Base-by-base conservation (phyloP, 306 rosid genomes). In the Cucumis melo region DNA sequence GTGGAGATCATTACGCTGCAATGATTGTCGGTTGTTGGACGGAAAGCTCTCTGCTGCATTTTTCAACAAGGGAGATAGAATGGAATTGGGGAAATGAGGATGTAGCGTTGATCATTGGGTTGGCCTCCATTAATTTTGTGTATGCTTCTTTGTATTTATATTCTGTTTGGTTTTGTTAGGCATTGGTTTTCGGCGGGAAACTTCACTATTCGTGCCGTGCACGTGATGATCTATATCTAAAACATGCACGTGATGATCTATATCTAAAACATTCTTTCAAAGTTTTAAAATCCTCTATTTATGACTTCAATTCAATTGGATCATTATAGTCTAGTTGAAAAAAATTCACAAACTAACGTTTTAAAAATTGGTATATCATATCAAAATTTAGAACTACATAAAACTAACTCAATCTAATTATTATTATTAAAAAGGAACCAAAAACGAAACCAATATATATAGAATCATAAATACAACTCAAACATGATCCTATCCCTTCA, bases 11-110 rank as follows among this genome's bases (percentile, higher is more conserved):
- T 44, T 46, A 70, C 14, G 79, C 74, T 70, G 79, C 78, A 39
- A 38, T 76, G 78, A 0, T 89, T 85, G 51, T 74, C 68, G 10
- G 77, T 34, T 21, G 42, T 34, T 21, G 42, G 20, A 59, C 90
- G 84, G 55, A 80, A 62, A 15, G 86, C 58, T 77, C 92, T 77
- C 82, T 79, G 87, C 84, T 73, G 86, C 90, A 85, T 89, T 75
- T 29, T 41, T 19, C 44, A 67, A 41, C 65, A 39, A 82, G 23
- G 53, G 70, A 58, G 78, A 21, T 66, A 20, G 73, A 50, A 39
- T 38, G 53, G 73, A 29, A 60, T 24, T 65, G 16, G 2, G 44
- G 24, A 16, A 32, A 32, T 32, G 36, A 32, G 36, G 42, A 15
- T 66, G 29, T 20, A 19, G 7, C 24, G 8, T 19, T 64, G 46